Evolutionary conservation across 176 grass and related monocot species (phyloP).

Genomic region (Rhynchospora tenuis): DNA sequence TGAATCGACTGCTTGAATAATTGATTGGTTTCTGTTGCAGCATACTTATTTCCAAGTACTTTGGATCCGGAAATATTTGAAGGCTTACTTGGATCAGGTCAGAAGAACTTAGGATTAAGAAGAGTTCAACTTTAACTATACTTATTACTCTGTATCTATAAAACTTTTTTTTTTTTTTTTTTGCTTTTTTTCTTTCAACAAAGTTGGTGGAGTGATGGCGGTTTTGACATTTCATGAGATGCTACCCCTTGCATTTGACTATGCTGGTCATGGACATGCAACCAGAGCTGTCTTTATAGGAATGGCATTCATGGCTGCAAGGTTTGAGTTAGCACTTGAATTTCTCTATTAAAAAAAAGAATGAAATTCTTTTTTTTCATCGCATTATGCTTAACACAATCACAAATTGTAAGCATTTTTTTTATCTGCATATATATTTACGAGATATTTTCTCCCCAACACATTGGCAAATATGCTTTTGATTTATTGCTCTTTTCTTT

Average conservation of each 20-base stretch:
- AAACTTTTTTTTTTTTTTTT: neutral
- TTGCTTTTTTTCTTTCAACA: neutral
- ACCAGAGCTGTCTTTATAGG: constrained; percentile 94
- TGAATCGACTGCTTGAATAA: neutral
- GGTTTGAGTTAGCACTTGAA: constrained; percentile 38
- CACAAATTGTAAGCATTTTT: neutral
- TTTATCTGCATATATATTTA: neutral
- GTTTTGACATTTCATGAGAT: constrained; percentile 92
- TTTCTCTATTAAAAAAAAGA: neutral
- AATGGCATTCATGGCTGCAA: constrained; percentile 98
- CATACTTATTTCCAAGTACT: constrained; percentile 76
- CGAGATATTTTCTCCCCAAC: neutral
- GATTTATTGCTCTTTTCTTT: neutral
- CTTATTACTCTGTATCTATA: constrained; percentile 5
- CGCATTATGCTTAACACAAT: neutral
- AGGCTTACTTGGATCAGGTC: constrained; percentile 99
- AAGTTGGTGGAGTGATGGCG: constrained; percentile 94
- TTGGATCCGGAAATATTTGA: constrained; percentile 92
- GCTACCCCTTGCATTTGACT: constrained; percentile 85
- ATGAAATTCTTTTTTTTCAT: neutral
- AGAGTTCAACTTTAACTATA: neutral
- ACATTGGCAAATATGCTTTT: neutral
- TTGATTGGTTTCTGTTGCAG: constrained; percentile 32
- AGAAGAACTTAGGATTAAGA: neutral
- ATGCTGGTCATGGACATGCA: constrained; percentile 86